Percentiles rank a stretch among this genome's conserved stretches.
Conservation (phyloP, 164 flowering plant species). For the Nelumbo lutea region DNA sequence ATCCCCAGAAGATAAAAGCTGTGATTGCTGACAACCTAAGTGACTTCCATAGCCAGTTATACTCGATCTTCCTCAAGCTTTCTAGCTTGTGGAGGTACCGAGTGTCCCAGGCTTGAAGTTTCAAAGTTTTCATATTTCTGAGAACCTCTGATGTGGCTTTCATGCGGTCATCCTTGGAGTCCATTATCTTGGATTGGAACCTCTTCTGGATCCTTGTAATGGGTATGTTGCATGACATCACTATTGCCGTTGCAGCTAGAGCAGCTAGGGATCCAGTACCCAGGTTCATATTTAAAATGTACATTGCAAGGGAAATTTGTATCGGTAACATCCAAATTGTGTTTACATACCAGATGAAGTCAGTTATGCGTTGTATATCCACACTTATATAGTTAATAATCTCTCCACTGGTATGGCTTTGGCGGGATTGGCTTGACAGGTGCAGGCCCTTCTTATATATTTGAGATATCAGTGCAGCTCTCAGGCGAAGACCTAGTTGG, state of each 20-base stretch:
- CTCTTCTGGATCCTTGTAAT: slow-evolving; percentile 63
- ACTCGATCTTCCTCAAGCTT: slow-evolving; percentile 53
- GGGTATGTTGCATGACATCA: slow-evolving; percentile 79
- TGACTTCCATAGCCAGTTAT: slow-evolving; percentile 72
- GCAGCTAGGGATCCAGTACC: slow-evolving; percentile 75
- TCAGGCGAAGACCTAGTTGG: slow-evolving; percentile 75
- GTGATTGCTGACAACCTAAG: slow-evolving; percentile 44
- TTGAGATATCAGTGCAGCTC: slow-evolving; percentile 70
- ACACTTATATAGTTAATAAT: slow-evolving; percentile 90
- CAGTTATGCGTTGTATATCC: slow-evolving; percentile 81
- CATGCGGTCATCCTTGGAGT: slow-evolving; percentile 79
- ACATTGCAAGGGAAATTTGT: slow-evolving; percentile 79
- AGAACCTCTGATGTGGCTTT: slow-evolving; percentile 87
- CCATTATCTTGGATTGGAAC: slow-evolving; percentile 76
- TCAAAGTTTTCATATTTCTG: slow-evolving; percentile 71
- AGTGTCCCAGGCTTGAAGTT: slow-evolving; percentile 92
- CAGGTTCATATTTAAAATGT: slow-evolving; percentile 46
- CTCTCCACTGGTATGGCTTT: slow-evolving; percentile 81
- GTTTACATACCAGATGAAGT: slow-evolving; percentile 77
- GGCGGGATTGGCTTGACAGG: slow-evolving; percentile 75
- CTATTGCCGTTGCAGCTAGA: slow-evolving; percentile 53
- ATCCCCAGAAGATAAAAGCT: slow-evolving; percentile 83
- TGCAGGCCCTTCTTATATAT: slow-evolving; percentile 76
- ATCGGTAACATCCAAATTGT: slow-evolving; percentile 79
- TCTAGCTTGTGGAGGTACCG: slow-evolving; percentile 61